Percentiles rank a stretch among this genome's conserved stretches.
Evolutionary conservation across 768 basidiomycete species (phyloP).

Genomic region (Termitomyces sp.): DNA sequence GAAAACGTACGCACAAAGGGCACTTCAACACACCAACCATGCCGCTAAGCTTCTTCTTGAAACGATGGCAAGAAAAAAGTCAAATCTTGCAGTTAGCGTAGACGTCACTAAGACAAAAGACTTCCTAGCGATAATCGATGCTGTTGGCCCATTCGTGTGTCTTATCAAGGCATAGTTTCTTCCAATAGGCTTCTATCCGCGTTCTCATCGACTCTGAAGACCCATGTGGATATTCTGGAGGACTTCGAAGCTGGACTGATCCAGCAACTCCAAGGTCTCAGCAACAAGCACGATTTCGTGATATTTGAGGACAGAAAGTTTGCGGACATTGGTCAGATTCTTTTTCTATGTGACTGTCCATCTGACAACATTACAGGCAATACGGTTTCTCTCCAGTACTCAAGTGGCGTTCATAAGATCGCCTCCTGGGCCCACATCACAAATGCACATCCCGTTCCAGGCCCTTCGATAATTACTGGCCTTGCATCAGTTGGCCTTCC

Average conservation of each 20-base stretch:
- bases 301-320: constrained; percentile 99
- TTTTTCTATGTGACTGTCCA: not conserved
- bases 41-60: constrained; percentile 75
- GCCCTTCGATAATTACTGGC: constrained; percentile 92
- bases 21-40: constrained; percentile 56
- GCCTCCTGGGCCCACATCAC: constrained; percentile 96
- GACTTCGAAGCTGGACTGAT: constrained; percentile 80
- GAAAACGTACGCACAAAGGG: constrained; percentile 60
- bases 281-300: constrained; percentile 81
- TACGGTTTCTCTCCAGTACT: constrained; percentile 93
- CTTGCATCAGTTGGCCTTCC: constrained; percentile 84
- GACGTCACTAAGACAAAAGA: constrained; percentile 82
- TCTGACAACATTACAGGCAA: constrained; percentile 61
- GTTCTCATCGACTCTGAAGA: constrained; percentile 49
- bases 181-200: constrained; percentile 13
- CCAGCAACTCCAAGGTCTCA: constrained; percentile 61
- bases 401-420: constrained; percentile 88
- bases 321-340: constrained; percentile 84
- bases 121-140: constrained; percentile 81
- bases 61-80: constrained; percentile 80
- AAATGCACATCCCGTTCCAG: constrained; percentile 94
- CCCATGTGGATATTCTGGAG: constrained; percentile 93
- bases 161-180: constrained; percentile 76
- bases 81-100: constrained; percentile 93
- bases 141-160: constrained; percentile 86